Conservation (phyloP, 768 basidiomycete species). For the Hygrophoropsis aurantiaca region DNA sequence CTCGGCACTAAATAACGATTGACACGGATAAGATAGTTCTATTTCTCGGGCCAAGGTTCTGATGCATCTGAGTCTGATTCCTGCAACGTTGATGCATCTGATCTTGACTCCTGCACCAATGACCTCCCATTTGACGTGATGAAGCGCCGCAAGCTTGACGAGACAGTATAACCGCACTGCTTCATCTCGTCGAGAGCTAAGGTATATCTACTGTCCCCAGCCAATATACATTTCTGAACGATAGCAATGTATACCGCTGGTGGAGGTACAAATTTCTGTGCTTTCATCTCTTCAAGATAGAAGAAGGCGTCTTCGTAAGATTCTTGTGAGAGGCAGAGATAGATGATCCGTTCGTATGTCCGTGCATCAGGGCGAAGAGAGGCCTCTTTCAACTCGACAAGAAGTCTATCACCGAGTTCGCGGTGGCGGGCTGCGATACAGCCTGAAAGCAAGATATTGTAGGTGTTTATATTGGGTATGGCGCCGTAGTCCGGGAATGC, state of each 20-base stretch:
- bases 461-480: conserved; percentile 61
- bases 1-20: too few species aligned
- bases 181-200: conserved; percentile 73
- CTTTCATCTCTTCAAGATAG: conserved; percentile 88
- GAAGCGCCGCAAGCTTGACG: conserved; percentile 27
- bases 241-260: conserved; percentile 57
- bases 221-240: conserved; percentile 53
- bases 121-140: conserved; percentile 28
- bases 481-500: conserved; percentile 54
- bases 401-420: conserved; percentile 64
- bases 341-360: conserved; percentile 69
- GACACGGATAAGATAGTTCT: too few species aligned
- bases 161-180: conserved; percentile 51
- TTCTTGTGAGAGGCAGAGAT: conserved; percentile 67
- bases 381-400: conserved; percentile 63
- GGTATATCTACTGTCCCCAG: conserved; percentile 60
- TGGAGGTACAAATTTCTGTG: conserved; percentile 53
- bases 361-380: conserved; percentile 53
- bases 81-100: too few species aligned
- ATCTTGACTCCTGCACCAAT: not conserved
- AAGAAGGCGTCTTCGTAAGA: conserved; percentile 86
- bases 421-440: conserved; percentile 61
- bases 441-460: conserved; percentile 66
- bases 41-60: too few species aligned
- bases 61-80: too few species aligned